A percentile compares a stretch with the other conserved stretches of the same genome.
phyloP scores from a whole-genome alignment of 371 early-diverging fungal species.

The Batrachochytrium dendrobatidis region DNA sequence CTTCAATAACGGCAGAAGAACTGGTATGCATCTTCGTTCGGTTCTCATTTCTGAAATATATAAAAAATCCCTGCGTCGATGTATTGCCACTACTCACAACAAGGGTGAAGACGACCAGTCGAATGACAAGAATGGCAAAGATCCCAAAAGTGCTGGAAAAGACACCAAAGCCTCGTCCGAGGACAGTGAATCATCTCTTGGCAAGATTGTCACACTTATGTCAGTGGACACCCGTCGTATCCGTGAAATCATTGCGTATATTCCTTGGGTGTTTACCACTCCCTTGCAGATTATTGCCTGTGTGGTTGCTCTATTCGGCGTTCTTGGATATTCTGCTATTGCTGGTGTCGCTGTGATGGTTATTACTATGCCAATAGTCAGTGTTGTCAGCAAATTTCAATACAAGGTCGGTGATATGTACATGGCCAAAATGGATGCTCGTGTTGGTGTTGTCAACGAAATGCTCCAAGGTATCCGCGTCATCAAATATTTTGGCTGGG shows the following conservation, averaged over 20 bases:
- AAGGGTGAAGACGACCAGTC: background rate
- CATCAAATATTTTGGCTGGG: conserved; percentile 46
- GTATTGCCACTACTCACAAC: background rate
- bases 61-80: conserved; percentile 26
- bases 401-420: background rate
- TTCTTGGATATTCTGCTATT: conserved; percentile 31
- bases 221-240: conserved; percentile 33
- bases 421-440: conserved; percentile 24
- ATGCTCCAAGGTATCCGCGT: conserved; percentile 39
- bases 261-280: conserved; percentile 15
- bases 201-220: conserved; percentile 40
- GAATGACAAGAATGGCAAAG: background rate
- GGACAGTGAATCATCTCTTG: conserved; percentile 18
- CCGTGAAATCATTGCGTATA: conserved; percentile 23
- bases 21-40: conserved; percentile 14
- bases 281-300: conserved; percentile 14
- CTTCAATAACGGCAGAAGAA: too few relatives aligned
- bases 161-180: background rate
- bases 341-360: conserved; percentile 27
- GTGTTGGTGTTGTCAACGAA: conserved; percentile 40
- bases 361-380: conserved; percentile 15
- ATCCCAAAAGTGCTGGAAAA: too few relatives aligned
- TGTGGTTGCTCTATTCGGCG: conserved; percentile 15
- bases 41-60: conserved; percentile 32
- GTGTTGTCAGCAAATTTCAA: conserved; percentile 4